A percentile compares a stretch with the other conserved stretches of the same genome.
phyloP scores from a whole-genome alignment of 148 eudicot genomes.

The Pouteria glomerata region DNA sequence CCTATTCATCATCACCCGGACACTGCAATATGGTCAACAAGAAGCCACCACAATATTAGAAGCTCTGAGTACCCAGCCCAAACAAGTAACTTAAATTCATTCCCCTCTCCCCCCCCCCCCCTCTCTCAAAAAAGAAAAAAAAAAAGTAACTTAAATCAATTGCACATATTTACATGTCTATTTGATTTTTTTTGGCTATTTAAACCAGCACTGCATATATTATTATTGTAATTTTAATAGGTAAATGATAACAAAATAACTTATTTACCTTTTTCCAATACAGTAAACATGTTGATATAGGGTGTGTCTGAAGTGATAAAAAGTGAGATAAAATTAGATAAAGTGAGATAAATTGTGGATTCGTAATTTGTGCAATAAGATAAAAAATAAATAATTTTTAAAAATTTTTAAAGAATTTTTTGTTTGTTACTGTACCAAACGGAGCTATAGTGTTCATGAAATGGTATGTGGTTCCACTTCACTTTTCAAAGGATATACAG shows the following conservation, averaged over 20 bases:
- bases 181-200: not conserved
- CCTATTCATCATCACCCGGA: slow-evolving; percentile 98
- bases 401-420: too few species aligned
- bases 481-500: not conserved
- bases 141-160: too few species aligned
- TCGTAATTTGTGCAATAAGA: too few species aligned
- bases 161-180: too few species aligned
- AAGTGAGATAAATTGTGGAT: too few species aligned
- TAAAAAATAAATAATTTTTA: too few species aligned
- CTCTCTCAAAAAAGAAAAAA: too few species aligned
- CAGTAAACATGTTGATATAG: not conserved
- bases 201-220: not conserved
- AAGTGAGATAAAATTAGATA: too few species aligned
- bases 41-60: slow-evolving; percentile 41
- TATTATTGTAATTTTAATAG: not conserved
- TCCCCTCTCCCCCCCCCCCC: too few species aligned
- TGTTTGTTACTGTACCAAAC: too few species aligned
- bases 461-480: not conserved
- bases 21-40: slow-evolving; percentile 39
- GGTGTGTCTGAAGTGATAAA: too few species aligned
- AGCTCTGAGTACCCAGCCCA: not conserved
- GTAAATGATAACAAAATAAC: not conserved
- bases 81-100: not conserved
- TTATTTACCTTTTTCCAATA: not conserved
- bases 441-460: not conserved